A percentile compares a stretch with the other conserved stretches of the same genome.
Conservation (phyloP, 805 yeast genomes). For the Yamadazyma endophytica region DNA sequence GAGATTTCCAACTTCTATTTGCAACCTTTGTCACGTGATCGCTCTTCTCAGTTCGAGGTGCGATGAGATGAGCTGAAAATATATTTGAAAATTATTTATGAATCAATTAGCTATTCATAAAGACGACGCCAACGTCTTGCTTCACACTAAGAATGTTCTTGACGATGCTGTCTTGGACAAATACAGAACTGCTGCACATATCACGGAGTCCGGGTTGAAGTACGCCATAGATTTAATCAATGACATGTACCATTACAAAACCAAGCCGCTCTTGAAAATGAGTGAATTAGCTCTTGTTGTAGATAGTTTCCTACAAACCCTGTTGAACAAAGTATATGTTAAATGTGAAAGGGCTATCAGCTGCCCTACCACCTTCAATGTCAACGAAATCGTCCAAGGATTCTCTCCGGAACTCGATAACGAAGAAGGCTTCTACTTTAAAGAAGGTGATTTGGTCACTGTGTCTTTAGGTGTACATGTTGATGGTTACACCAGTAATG, state of each 20-base stretch:
- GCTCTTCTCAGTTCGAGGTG: not conserved
- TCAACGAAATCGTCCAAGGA: slow-evolving; percentile 72
- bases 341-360: slow-evolving; percentile 87
- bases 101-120: slow-evolving; percentile 67
- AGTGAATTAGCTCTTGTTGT: slow-evolving; percentile 79
- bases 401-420: slow-evolving; percentile 85
- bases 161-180: slow-evolving; percentile 63
- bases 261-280: slow-evolving; percentile 39
- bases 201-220: slow-evolving; percentile 75
- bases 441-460: slow-evolving; percentile 82
- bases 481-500: slow-evolving; percentile 90
- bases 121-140: slow-evolving; percentile 67
- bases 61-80: not conserved
- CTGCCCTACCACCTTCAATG: slow-evolving; percentile 84
- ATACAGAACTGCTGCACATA: slow-evolving; percentile 85
- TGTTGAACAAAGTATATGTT: slow-evolving; percentile 58
- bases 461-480: slow-evolving; percentile 85
- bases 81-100: slow-evolving; percentile 2
- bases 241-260: slow-evolving; percentile 62
- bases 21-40: slow-evolving; percentile 4
- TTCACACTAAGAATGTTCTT: slow-evolving; percentile 69
- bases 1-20: not conserved
- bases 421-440: slow-evolving; percentile 41
- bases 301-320: slow-evolving; percentile 65
- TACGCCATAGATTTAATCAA: slow-evolving; percentile 66